Base-by-base conservation (phyloP, 164 flowering plant species). In the Warburgia ugandensis region DNA sequence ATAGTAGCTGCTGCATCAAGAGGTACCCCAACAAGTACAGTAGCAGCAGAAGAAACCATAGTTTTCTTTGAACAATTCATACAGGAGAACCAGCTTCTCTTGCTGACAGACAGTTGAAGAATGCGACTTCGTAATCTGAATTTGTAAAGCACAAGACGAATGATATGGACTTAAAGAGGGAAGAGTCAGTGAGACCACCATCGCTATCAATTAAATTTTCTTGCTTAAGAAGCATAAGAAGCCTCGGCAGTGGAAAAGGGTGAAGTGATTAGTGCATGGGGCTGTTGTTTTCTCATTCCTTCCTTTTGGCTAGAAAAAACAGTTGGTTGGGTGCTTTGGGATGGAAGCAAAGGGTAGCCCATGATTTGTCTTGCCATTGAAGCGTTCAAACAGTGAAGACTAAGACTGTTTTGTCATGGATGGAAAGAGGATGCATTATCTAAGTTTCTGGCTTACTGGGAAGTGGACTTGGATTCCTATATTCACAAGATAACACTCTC, bases 271-370 rank as follows among this genome's bases (percentile, higher is more conserved):
- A 23, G n/a, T n/a, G n/a, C n/a, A n/a, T n/a, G n/a, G n/a, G n/a
- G n/a, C n/a, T n/a, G n/a, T n/a, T n/a, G n/a, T n/a, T n/a, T n/a
- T n/a, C n/a, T 45, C 44, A 45, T 59, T 57, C 13, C 36, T 6
- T 46, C 27, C 25, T 65, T 52, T 55, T 59, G 56, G 22, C 26
- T 31, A 29, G 31, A 58, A 63, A 68, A 61, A 72, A 63, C 67
- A 67, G 40, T 54, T 47, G 78, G 72, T 78, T 65, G 79, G 79
- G 65, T 77, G 89, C 73, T 82, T 83, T 86, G 77, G 66, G 70
- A 71, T 63, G 64, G 78, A 86, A 86, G 95, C 90, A 86, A 83
- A 78, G 87, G 72, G 48, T 8, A 58, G 27, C 63, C n/a, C n/a
- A 45, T 69, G 72, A 74, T 73, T 67, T 79, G 71, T 67, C 86